These are phyloP conservation scores for Hypoxylon sp. DNA, from an alignment of 2,329 filamentous ascomycete genomes.

Conservation along the genomic window DNA sequence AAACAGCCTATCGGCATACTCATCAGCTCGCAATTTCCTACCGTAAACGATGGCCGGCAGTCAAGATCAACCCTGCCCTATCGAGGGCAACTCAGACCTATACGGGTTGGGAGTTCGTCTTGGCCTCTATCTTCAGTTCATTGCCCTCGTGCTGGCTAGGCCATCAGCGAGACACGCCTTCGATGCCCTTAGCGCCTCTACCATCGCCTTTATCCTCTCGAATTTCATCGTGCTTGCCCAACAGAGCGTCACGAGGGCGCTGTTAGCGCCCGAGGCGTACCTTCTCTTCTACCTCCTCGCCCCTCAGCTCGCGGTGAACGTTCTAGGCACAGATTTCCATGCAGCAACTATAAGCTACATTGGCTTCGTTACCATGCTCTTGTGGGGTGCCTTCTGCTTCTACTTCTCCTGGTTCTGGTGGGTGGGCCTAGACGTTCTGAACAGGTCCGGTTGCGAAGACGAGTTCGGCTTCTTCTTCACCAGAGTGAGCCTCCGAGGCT, in stretches of 20 bases:
- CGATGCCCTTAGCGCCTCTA: constrained; percentile 10
- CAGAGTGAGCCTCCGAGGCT: constrained; percentile 15
- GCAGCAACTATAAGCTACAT: background rate
- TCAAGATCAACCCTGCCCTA: background rate
- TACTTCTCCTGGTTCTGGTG: constrained; percentile 22
- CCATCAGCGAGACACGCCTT: constrained; percentile 11
- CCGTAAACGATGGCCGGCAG: constrained; percentile 1
- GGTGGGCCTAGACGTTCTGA: constrained; percentile 16
- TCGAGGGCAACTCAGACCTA: constrained; percentile 11
- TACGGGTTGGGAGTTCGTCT: constrained; percentile 17
- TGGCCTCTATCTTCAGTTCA: constrained; percentile 17
- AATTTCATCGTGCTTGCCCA: constrained; percentile 11
- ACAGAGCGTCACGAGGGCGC: background rate
- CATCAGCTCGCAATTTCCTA: background rate
- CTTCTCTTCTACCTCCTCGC: constrained; percentile 18
- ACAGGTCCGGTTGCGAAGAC: constrained; percentile 5
- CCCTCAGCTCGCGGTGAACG: constrained; percentile 11
- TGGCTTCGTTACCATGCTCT: background rate
- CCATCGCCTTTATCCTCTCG: constrained; percentile 15
- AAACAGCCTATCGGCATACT: background rate
- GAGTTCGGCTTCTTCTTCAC: constrained; percentile 23
- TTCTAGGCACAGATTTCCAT: background rate
- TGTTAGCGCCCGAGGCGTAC: constrained; percentile 17
- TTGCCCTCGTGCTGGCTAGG: constrained; percentile 15
- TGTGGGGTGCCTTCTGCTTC: constrained; percentile 11